phyloP scores from a whole-genome alignment of 2,329 filamentous ascomycete species.

The Colletotrichum magnum region DNA sequence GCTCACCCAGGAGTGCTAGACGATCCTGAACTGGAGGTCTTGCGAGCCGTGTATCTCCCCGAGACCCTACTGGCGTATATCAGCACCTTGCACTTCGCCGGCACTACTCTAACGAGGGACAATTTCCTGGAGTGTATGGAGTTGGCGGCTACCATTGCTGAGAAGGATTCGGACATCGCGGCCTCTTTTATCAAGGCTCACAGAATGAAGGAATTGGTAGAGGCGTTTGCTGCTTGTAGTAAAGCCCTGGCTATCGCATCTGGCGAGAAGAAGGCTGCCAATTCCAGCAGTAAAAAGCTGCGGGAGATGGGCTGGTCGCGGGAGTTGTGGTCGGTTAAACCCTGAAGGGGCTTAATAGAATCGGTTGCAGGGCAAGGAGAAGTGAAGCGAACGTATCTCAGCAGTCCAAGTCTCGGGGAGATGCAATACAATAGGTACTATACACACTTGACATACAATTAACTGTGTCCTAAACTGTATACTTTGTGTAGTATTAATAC shows the following conservation, averaged over 20 bases:
- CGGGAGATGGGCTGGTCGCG: slow-evolving; percentile 74
- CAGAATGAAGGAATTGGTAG: slow-evolving; percentile 82
- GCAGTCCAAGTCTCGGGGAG: no score
- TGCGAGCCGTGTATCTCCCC: slow-evolving; percentile 86
- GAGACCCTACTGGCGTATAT: slow-evolving; percentile 89
- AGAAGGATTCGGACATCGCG: slow-evolving; percentile 77
- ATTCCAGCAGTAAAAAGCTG: slow-evolving; percentile 70
- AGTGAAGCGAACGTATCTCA: no score
- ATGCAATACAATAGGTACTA: no score
- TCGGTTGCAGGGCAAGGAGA: no score
- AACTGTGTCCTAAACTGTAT: no score
- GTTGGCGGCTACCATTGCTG: slow-evolving; percentile 81
- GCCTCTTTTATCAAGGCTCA: slow-evolving; percentile 73
- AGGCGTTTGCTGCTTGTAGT: slow-evolving; percentile 82
- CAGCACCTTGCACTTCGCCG: slow-evolving; percentile 83
- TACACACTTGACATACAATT: no score
- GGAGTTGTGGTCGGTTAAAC: slow-evolving; percentile 73
- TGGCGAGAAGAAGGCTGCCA: slow-evolving; percentile 66
- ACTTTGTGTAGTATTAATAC: no score
- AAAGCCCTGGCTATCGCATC: slow-evolving; percentile 75
- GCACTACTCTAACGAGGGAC: slow-evolving; percentile 80
- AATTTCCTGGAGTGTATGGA: slow-evolving; percentile 90
- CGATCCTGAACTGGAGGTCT: slow-evolving; percentile 68
- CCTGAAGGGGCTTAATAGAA: slow-evolving; percentile 40
- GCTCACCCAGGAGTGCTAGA: slow-evolving; percentile 22